A percentile compares a stretch with the other conserved stretches of the same genome.
Conservation (phyloP, 2,329 filamentous ascomycete genomes). For the Verticillium dahliae region DNA sequence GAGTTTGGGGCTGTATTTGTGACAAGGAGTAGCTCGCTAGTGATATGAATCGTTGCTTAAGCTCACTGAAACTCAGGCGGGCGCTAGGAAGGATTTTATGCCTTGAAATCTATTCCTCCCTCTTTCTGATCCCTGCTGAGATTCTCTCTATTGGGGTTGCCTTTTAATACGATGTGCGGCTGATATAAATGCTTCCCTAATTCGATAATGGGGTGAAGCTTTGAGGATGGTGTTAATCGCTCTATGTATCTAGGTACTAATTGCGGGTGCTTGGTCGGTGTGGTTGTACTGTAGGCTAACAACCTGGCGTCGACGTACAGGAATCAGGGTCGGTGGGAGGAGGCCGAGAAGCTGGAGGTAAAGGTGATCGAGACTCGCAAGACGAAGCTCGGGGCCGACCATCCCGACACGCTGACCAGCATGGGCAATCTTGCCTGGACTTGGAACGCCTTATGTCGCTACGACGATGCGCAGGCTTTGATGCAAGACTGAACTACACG, state of each 20-base stretch:
- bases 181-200: background rate
- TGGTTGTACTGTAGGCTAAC: no score
- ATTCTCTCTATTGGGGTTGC: background rate
- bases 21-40: background rate
- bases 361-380: no score
- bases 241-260: background rate
- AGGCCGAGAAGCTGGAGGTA: no score
- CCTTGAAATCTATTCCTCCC: background rate
- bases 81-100: background rate
- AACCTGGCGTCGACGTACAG: no score
- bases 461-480: no score
- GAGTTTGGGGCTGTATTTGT: background rate
- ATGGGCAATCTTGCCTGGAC: no score
- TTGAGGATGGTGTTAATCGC: background rate
- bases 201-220: background rate
- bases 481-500: no score
- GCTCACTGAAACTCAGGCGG: background rate
- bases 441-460: no score
- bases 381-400: no score
- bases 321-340: no score
- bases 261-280: background rate
- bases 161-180: background rate
- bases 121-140: background rate
- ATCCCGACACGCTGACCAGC: no score
- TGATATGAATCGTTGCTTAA: background rate